Evolutionary conservation across 129 eudicot species (phyloP), one percentile per base, ranked within the genome.

Genomic region (Flaveria linearis): DNA sequence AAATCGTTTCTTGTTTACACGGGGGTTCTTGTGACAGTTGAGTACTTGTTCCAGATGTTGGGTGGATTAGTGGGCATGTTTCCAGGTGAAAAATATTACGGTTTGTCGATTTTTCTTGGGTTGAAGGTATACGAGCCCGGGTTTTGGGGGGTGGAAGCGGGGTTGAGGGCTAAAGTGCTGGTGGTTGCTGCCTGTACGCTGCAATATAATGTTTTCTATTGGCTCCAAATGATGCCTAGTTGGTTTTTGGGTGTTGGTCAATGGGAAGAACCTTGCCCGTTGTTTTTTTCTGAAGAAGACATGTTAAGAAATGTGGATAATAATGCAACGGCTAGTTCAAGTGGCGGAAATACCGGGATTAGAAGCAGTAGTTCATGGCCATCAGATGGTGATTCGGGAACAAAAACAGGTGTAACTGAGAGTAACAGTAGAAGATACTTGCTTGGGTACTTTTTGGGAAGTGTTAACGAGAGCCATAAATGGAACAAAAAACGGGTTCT

Each of bases 41-140:
- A 76, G 53, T 86, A 86, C 50, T 73, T 86, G 64, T 86, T 86
- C 63, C 89, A 86, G 78, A 80, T 86, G 89, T 76, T 82, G 82
- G 89, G 89, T 2, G 76, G 72, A 23, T 64, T 30, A 26, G 62
- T 80, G 53, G 78, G 71, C 16, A 82, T 86, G 89, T 79, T 86
- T 60, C 86, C 89, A 18, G 86, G 71, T 20, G 86, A 86, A 69
- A 80, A 71, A 3, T 70, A 76, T 76, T 45, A 61, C 25, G 39
- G 58, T 55, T 49, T 82, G 41, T 79, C 89, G 11, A 71, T 73
- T 57, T 79, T 86, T 58, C 69, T 86, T 28, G 86, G 89, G 61
- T 76, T 86, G 80, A 76, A 80, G 62, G 77, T 80, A 45, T 82
- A 82, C 12, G 80, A 64, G 62, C 75, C 71, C 0, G 85, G 89